Evolutionary conservation across 2,329 filamentous ascomycete genomes (phyloP).

Genomic region (Trichoderma asperellum): DNA sequence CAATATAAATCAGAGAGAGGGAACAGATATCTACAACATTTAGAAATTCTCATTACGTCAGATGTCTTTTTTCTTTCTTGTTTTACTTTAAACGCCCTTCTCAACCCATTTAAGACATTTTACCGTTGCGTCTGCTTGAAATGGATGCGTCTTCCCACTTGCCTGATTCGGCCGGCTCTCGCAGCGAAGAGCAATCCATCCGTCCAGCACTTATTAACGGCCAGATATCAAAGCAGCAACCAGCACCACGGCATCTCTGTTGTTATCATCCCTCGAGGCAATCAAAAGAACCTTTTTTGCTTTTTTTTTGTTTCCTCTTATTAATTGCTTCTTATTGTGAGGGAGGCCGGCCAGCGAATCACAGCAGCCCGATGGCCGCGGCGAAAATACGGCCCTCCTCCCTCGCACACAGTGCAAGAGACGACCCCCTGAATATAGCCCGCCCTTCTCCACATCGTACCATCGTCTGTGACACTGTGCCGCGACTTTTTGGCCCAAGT

Average conservation of each 20-base stretch:
- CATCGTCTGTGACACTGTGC: slow-evolving; percentile 24
- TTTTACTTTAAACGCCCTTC: neutral
- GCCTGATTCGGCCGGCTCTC: slow-evolving; percentile 8
- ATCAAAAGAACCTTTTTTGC: neutral
- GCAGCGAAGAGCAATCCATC: slow-evolving; percentile 16
- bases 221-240: neutral
- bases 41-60: slow-evolving; percentile 25
- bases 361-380: slow-evolving; percentile 15
- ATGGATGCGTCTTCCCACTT: slow-evolving; percentile 27
- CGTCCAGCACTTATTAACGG: neutral
- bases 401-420: slow-evolving; percentile 24
- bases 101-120: slow-evolving; percentile 7
- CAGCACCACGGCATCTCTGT: neutral
- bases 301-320: too few relatives aligned
- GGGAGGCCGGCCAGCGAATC: neutral
- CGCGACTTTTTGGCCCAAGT: slow-evolving; percentile 18
- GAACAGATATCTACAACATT: neutral
- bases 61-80: neutral
- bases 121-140: slow-evolving; percentile 11
- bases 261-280: neutral
- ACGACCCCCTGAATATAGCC: slow-evolving; percentile 27
- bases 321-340: too few relatives aligned
- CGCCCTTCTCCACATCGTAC: slow-evolving; percentile 19
- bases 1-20: neutral
- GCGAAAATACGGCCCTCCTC: neutral